phyloP scores from a whole-genome alignment of 495 filamentous ascomycete genomes.

The Aspergillus bridgeri region DNA sequence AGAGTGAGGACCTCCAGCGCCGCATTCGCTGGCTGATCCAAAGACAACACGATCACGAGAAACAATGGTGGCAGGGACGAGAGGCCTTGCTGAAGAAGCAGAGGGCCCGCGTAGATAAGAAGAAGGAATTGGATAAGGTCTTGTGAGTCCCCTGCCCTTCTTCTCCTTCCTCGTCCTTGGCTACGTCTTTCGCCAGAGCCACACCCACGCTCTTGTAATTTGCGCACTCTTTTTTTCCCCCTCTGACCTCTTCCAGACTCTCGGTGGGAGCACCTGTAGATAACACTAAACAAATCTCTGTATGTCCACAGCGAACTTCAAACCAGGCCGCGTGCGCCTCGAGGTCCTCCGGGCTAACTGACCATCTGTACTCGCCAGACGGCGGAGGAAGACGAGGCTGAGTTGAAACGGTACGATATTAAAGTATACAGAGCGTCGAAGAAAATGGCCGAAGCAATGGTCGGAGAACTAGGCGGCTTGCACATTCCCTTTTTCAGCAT shows the following conservation, averaged over 20 bases:
- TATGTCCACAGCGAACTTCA: constrained; percentile 18
- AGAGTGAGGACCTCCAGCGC: constrained; percentile 43
- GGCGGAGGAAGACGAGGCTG: constrained; percentile 46
- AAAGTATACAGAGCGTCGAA: constrained; percentile 59
- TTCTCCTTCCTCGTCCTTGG: neutral
- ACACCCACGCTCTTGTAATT: no score
- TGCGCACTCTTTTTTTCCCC: neutral
- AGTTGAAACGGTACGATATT: constrained; percentile 54
- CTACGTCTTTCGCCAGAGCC: neutral
- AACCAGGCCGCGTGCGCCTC: neutral
- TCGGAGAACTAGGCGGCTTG: constrained; percentile 50
- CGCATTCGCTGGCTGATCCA: constrained; percentile 54
- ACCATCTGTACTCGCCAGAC: constrained; percentile 23
- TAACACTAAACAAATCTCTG: constrained; percentile 27
- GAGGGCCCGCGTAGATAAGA: constrained; percentile 42
- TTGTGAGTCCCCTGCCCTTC: constrained; percentile 29
- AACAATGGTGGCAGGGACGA: constrained; percentile 58
- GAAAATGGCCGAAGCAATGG: constrained; percentile 58
- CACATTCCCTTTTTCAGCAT: constrained; percentile 66
- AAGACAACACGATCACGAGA: constrained; percentile 61
- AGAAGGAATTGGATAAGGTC: constrained; percentile 51
- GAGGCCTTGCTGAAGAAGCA: constrained; percentile 52
- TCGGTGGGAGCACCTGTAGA: constrained; percentile 41
- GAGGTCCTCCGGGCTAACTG: neutral
- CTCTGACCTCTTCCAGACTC: constrained; percentile 23